Evolutionary conservation across 768 basidiomycete genomes (phyloP), one percentile per base, ranked within the genome.

Genomic region (Cystobasidium tubakii): DNA sequence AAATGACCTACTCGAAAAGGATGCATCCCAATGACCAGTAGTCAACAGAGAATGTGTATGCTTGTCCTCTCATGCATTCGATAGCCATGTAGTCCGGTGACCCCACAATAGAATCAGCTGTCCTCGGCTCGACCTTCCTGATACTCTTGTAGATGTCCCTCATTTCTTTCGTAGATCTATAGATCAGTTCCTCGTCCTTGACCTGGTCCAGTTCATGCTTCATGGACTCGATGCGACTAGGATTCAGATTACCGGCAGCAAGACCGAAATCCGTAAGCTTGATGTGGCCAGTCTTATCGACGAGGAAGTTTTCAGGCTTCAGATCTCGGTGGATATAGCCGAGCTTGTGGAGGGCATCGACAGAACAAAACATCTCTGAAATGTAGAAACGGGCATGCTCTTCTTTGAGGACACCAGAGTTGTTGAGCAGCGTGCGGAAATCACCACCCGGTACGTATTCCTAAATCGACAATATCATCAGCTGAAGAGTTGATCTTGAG

Each of bases 11-110:
- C 83, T 99, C 96, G 82, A 97, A 99, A 29, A 99, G 83, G 78
- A 99, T 98, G 81, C 96, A 98, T 6, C 96, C 96, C 9, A 99
- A 86, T 0, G 92, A 95, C 96, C 96, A 98, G 78, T 90, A 98
- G 82, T 99, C 96, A 62, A 98, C 96, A 0, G 91, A 91, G 81
- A 90, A 97, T 0, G 89, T 89, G 82, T 99, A 99, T 0, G 92
- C 90, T 81, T 93, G 92, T 42, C 90, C 95, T 33, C 94, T 87
- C 29, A 75, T 73, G 31, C 70, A 53, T 76, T 83, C 83, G 39
- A 83, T 82, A 13, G 96, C 91, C 96, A 99, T 98, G 82, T 99
- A 99, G 82, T 99, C 96, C 0, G 96, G 95, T 0, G 91, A 94
- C 7, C 96, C 96, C 36, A 99, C 96, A 75, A 98, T 90, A 17